Percentiles rank a stretch among this genome's conserved stretches.
Conservation (phyloP, 257 asterid species). For the Scutellaria barbata region DNA sequence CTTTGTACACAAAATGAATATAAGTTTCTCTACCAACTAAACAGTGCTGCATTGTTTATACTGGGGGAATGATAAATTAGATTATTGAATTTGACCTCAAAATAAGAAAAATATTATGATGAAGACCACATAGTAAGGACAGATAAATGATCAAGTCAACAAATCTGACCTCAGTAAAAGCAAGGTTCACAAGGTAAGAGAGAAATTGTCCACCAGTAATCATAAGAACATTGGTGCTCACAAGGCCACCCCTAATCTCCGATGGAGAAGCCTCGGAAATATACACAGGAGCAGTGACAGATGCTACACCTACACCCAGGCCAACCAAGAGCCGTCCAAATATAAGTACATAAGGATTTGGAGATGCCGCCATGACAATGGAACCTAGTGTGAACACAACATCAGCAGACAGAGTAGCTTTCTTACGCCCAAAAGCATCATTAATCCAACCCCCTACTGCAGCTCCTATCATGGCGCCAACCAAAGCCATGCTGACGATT, state of each 20-base stretch:
- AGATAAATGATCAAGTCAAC: conserved; percentile 22
- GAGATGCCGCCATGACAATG: conserved; percentile 83
- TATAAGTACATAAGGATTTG: conserved; percentile 80
- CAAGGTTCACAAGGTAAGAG: conserved; percentile 95
- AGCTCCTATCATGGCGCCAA: conserved; percentile 93
- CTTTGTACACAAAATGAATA: conserved; percentile 3
- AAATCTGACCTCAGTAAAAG: conserved; percentile 85
- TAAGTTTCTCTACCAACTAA: conserved; percentile 9
- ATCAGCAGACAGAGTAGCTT: conserved; percentile 91
- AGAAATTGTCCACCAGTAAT: conserved; percentile 96
- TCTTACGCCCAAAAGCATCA: conserved; percentile 87
- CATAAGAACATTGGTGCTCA: conserved; percentile 95
- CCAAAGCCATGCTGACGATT: conserved; percentile 97
- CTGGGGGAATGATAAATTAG: conserved; percentile 1
- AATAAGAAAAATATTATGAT: conserved; percentile 7
- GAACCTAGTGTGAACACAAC: conserved; percentile 82
- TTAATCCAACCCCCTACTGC: conserved; percentile 89
- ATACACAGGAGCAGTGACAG: conserved; percentile 95
- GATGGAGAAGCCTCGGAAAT: conserved; percentile 95
- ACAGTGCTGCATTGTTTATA: not conserved
- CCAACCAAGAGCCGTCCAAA: conserved; percentile 84
- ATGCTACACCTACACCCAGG: conserved; percentile 91
- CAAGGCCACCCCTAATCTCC: conserved; percentile 95
- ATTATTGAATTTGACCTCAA: conserved; percentile 11
- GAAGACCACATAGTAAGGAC: not conserved